Evolutionary conservation across 2,329 filamentous ascomycete species (phyloP).

Genomic region (Sphaerulina populicola): DNA sequence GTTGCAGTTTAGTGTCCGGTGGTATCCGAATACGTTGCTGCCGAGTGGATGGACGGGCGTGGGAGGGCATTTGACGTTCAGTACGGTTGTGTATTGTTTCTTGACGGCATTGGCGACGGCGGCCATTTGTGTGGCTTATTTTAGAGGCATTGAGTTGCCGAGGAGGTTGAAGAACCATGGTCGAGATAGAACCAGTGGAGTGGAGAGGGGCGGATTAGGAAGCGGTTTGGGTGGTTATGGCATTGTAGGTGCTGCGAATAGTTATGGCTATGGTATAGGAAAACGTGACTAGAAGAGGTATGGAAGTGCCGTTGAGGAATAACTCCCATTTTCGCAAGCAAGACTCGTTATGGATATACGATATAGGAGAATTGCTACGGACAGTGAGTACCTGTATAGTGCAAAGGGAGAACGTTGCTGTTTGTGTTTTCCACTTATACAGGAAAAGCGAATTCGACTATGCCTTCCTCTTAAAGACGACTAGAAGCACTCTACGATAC

Average conservation of each 20-base stretch:
- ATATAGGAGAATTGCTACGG: no score
- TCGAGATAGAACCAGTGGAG: conserved; percentile 42
- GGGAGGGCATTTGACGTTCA: conserved; percentile 45
- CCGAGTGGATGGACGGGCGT: conserved; percentile 50
- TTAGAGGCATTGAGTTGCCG: conserved; percentile 46
- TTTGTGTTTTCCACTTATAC: no score
- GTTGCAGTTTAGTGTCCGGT: conserved; percentile 70
- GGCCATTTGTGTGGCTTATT: conserved; percentile 48
- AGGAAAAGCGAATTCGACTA: no score
- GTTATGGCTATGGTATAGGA: conserved; percentile 34
- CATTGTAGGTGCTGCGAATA: conserved; percentile 32
- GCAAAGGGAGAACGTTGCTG: no score
- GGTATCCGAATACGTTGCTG: conserved; percentile 70
- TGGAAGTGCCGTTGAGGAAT: neutral
- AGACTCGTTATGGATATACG: no score
- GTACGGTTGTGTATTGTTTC: conserved; percentile 44
- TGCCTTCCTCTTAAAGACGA: no score
- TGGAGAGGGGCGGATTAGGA: conserved; percentile 33
- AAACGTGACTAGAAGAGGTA: conserved; percentile 36
- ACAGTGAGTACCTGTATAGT: no score
- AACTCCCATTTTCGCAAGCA: no score
- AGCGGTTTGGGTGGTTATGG: conserved; percentile 36
- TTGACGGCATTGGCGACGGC: conserved; percentile 42
- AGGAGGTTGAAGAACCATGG: conserved; percentile 49
- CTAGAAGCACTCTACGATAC: no score